Conservation (phyloP, 805 yeast genomes). For the Monosporozyma yasuniensis region DNA sequence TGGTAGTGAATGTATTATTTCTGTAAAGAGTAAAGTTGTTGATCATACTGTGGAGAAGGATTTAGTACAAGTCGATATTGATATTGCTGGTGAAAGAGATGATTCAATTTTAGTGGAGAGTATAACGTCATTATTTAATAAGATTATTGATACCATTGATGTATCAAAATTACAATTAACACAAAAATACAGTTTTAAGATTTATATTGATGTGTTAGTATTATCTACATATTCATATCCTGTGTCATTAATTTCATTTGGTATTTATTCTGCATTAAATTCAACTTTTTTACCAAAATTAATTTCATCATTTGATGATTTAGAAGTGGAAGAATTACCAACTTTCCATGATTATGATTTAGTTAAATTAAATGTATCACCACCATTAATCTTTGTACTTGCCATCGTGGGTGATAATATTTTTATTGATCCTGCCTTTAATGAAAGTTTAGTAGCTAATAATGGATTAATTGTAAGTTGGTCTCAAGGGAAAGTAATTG, state of each 20-base stretch:
- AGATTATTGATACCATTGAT: constrained; percentile 36
- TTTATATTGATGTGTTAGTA: constrained; percentile 72
- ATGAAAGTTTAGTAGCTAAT: constrained; percentile 82
- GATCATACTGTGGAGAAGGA: constrained; percentile 36
- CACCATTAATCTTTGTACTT: constrained; percentile 65
- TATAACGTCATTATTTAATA: constrained; percentile 47
- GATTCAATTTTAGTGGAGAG: constrained; percentile 62
- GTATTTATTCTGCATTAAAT: constrained; percentile 71
- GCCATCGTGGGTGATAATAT: constrained; percentile 63
- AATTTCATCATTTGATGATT: constrained; percentile 55
- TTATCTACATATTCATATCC: constrained; percentile 76
- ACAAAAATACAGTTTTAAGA: constrained; percentile 62
- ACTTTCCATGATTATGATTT: constrained; percentile 77
- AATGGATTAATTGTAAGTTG: constrained; percentile 72
- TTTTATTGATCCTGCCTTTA: constrained; percentile 77
- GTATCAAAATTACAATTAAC: constrained; percentile 50
- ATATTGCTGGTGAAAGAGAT: constrained; percentile 70
- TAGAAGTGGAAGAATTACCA: constrained; percentile 76
- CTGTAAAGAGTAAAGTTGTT: constrained; percentile 80
- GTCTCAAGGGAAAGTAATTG: constrained; percentile 53
- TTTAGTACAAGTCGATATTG: constrained; percentile 68
- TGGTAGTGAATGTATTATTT: constrained; percentile 89
- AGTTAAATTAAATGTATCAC: constrained; percentile 49
- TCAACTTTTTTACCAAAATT: constrained; percentile 69
- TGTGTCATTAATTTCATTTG: constrained; percentile 67